A percentile compares a stretch with the other conserved stretches of the same genome.
Conservation (phyloP, 768 basidiomycete species). For the Pulveroboletus ravenelii region DNA sequence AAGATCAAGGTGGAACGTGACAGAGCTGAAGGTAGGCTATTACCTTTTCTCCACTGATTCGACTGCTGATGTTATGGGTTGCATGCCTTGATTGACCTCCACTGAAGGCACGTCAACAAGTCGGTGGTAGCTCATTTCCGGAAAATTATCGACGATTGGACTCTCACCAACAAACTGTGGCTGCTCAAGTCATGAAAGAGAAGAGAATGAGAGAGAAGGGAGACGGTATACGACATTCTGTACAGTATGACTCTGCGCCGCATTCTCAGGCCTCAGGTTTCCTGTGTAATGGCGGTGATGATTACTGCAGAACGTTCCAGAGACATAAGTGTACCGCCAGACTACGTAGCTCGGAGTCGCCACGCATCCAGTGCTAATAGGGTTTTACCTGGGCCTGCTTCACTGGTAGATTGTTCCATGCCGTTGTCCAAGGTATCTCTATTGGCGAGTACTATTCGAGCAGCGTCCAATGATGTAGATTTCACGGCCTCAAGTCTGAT, state of each 20-base stretch:
- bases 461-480: no score
- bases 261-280: neutral
- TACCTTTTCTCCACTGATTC: neutral
- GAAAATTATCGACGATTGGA: slow-evolving; percentile 58
- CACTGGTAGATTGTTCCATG: no score
- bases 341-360: neutral
- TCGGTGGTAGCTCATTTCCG: slow-evolving; percentile 94
- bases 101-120: slow-evolving; percentile 89
- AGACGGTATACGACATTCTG: neutral
- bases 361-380: no score
- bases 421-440: no score
- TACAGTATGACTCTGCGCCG: neutral
- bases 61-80: neutral
- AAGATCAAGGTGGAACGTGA: slow-evolving; percentile 99
- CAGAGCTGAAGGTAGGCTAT: slow-evolving; percentile 74
- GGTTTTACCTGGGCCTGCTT: no score
- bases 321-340: no score
- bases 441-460: no score
- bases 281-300: neutral
- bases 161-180: slow-evolving; percentile 64
- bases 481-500: no score
- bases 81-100: slow-evolving; percentile 71
- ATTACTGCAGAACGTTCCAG: neutral
- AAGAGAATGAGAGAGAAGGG: no score
- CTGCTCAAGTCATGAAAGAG: slow-evolving; percentile 43